Evolutionary conservation across 2,329 filamentous ascomycete species (phyloP), one percentile per base, ranked within the genome.

Genomic region (Cercospora brassicicola): DNA sequence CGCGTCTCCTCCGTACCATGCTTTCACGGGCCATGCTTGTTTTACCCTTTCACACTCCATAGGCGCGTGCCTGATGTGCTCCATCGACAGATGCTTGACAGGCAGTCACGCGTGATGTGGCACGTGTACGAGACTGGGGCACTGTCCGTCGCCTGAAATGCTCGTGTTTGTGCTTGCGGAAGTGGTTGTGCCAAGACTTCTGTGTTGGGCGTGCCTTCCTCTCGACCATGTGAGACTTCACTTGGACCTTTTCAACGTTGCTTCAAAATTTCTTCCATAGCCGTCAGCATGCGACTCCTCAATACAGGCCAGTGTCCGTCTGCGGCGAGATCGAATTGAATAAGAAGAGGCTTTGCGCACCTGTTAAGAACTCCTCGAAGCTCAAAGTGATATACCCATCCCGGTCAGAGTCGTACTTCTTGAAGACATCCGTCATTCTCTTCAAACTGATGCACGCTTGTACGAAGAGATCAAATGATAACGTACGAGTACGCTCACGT

Each of bases 351-450:
- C 77, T 78, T 81, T 85, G 83, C 83, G 82, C 82, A 85, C 83
- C 83, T 84, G 83, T 84, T 45, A 84, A 78, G 78, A 84, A 85
- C 72, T 85, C 82, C 78, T 85, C 83, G 74, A 86, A 86, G 74
- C 83, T 85, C 74, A 86, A 73, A 53, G 84, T 86, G 69, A 86
- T 86, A 71, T 94, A 98, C 1, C 95, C 95, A 81, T 98, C 95
- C 51, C 95, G 88, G 80, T 99, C 95, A 76, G 96, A 92, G 75
- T 99, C 95, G 79, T 98, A 99, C 81, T 94, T 94, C 86, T 99
- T 99, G 80, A 99, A 99, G 30, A 97, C 93, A 80, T 99, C 95
- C 68, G 95, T 99, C 94, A 99, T 98, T 74, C 95, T 88, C 87
- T 98, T 97, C 76, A 99, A 84, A 75, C 89, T 93, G 78, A 99